Evolutionary conservation across 371 early-diverging fungal species (phyloP).

Genomic region (Umbelopsis sp.): DNA sequence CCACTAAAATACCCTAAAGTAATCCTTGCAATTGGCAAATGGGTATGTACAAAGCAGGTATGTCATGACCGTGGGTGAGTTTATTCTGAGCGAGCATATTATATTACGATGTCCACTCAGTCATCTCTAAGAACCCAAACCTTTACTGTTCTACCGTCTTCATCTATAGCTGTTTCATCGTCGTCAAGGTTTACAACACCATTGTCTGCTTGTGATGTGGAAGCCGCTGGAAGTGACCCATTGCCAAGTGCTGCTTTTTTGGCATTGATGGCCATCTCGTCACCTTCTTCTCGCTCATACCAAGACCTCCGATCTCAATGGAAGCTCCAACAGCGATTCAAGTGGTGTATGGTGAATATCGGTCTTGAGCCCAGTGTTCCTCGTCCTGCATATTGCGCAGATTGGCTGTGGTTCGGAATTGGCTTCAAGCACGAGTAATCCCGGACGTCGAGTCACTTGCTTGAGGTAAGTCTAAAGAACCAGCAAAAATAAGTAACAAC

Average conservation of each 20-base stretch:
- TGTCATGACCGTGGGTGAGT: not conserved
- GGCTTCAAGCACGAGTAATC: conserved; percentile 54
- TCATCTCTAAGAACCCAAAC: conserved; percentile 1
- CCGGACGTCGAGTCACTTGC: conserved; percentile 52
- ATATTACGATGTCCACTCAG: not conserved
- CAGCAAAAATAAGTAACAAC: conserved; percentile 3
- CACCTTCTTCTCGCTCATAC: conserved; percentile 35
- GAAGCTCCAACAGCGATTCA: conserved; percentile 52
- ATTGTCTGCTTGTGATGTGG: not conserved
- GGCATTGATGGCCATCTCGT: conserved; percentile 4
- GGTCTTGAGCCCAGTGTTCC: conserved; percentile 46
- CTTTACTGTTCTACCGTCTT: conserved; percentile 28
- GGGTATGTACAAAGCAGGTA: not conserved
- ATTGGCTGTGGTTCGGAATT: conserved; percentile 59
- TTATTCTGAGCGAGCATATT: not conserved
- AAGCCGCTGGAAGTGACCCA: not conserved
- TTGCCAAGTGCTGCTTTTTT: conserved; percentile 26
- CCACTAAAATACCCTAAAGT: too few species aligned
- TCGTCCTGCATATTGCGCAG: conserved; percentile 63
- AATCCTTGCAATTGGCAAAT: not conserved
- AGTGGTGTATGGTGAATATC: conserved; percentile 52
- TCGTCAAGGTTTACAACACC: conserved; percentile 19
- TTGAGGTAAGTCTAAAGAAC: conserved; percentile 57
- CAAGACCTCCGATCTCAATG: conserved; percentile 50
- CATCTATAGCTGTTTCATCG: conserved; percentile 24